Conservation (phyloP, 139 green algal species). For the Astrephomene gubernaculifera region DNA sequence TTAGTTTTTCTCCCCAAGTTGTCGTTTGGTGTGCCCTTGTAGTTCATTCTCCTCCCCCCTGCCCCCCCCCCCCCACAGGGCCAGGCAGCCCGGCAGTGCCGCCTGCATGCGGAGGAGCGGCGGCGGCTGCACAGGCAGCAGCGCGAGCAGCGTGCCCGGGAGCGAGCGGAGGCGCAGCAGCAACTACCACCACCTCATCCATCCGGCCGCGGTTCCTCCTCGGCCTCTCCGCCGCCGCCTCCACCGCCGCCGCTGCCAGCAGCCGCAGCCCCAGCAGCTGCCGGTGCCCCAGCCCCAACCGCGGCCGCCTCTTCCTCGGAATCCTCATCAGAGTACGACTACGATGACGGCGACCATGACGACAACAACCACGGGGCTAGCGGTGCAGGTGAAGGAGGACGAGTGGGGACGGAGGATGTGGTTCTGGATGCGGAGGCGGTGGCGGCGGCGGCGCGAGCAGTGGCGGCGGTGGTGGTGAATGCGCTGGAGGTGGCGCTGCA, state of each 20-base stretch:
- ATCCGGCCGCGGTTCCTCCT: too few relatives aligned
- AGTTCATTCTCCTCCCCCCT: too few relatives aligned
- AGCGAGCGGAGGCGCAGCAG: too few relatives aligned
- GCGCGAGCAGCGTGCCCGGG: too few relatives aligned
- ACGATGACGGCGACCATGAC: background rate
- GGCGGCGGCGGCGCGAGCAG: background rate
- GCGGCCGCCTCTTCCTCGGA: background rate
- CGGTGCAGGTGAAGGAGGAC: too few relatives aligned
- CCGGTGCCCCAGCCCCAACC: too few relatives aligned
- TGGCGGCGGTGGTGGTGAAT: slow-evolving; percentile 16
- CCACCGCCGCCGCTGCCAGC: background rate
- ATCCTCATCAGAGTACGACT: background rate
- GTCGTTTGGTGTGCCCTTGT: too few relatives aligned
- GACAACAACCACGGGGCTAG: too few relatives aligned
- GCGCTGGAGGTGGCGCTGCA: slow-evolving; percentile 32
- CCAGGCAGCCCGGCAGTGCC: background rate
- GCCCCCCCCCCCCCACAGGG: background rate
- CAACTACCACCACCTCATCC: too few relatives aligned
- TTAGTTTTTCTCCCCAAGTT: too few relatives aligned
- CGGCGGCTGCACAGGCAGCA: too few relatives aligned
- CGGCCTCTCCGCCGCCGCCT: background rate
- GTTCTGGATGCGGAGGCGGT: background rate
- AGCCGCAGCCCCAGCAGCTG: background rate
- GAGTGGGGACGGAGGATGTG: too few relatives aligned
- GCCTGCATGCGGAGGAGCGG: background rate